These are phyloP conservation scores for Rhodotorula sp. DNA, from an alignment of 1,284 basidiomycete genomes.

Conservation along the genomic window DNA sequence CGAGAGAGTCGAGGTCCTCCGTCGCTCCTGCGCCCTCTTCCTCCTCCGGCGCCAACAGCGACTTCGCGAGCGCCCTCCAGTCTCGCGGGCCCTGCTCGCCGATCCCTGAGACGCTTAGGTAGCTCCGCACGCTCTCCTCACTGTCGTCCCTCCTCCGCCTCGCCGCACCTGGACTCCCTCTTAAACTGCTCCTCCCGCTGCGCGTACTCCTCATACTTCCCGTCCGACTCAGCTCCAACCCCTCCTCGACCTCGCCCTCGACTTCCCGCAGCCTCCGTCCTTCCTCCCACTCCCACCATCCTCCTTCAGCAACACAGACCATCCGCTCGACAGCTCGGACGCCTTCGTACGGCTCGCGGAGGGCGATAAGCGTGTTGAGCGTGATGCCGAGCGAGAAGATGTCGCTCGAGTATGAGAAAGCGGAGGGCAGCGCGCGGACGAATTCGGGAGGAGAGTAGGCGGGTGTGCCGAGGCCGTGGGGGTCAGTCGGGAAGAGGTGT, in stretches of 20 bases:
- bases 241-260: slow-evolving; percentile 2
- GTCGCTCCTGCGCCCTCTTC: background rate
- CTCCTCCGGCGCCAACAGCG: slow-evolving; percentile 10
- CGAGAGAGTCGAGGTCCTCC: background rate
- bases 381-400: slow-evolving; percentile 55
- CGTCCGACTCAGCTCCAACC: slow-evolving; percentile 5
- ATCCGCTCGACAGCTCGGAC: slow-evolving; percentile 52
- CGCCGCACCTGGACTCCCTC: slow-evolving; percentile 1
- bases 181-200: slow-evolving; percentile 9
- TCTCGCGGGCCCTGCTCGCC: slow-evolving; percentile 6
- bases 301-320: slow-evolving; percentile 52
- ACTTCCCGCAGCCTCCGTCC: slow-evolving; percentile 43
- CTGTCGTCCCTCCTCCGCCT: slow-evolving; percentile 18
- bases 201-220: slow-evolving; percentile 20
- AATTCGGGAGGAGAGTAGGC: slow-evolving; percentile 56
- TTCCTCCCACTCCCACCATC: slow-evolving; percentile 53
- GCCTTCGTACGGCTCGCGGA: slow-evolving; percentile 52
- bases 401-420: slow-evolving; percentile 54
- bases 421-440: slow-evolving; percentile 45
- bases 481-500: slow-evolving; percentile 44
- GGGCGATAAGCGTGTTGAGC: slow-evolving; percentile 52
- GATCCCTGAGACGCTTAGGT: background rate
- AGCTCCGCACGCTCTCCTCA: slow-evolving; percentile 20
- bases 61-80: slow-evolving; percentile 4
- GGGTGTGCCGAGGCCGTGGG: slow-evolving; percentile 54